These are phyloP conservation scores for Phaseolus lunatus DNA, from an alignment of 306 rosid species.

Conservation along the genomic window DNA sequence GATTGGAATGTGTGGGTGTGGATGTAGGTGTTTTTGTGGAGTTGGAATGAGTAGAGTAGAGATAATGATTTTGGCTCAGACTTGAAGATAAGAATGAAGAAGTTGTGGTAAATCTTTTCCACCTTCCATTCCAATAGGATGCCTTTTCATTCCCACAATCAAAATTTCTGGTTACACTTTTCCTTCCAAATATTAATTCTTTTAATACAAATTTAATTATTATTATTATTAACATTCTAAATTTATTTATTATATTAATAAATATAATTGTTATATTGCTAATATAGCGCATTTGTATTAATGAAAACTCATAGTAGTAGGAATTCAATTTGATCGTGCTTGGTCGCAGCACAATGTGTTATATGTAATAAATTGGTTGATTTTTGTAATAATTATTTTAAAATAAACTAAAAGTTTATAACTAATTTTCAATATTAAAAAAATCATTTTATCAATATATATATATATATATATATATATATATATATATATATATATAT, in stretches of 20 bases:
- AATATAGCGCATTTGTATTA: too few relatives aligned
- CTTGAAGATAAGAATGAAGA: slow-evolving; percentile 51
- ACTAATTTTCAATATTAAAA: too few relatives aligned
- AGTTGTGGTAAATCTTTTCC: slow-evolving; percentile 25
- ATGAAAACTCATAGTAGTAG: too few relatives aligned
- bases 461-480: too few relatives aligned
- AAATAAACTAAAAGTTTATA: too few relatives aligned
- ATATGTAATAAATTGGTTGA: too few relatives aligned
- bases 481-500: too few relatives aligned
- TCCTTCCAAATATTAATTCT: too few relatives aligned
- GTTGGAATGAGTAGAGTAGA: slow-evolving; percentile 37
- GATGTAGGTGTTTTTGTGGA: slow-evolving; percentile 16
- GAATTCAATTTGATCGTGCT: background rate
- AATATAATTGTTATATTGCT: background rate
- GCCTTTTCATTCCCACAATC: background rate
- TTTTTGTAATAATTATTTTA: too few relatives aligned
- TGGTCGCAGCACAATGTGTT: background rate
- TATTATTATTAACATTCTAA: too few relatives aligned
- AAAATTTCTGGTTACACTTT: background rate
- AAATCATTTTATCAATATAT: too few relatives aligned
- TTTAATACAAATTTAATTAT: background rate
- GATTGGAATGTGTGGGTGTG: slow-evolving; percentile 31
- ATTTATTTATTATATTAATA: too few relatives aligned
- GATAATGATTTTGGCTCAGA: slow-evolving; percentile 49
- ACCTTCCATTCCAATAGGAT: slow-evolving; percentile 24